Evolutionary conservation across 805 yeast genomes (phyloP).

Genomic region (Debaryomyces hansenii): DNA sequence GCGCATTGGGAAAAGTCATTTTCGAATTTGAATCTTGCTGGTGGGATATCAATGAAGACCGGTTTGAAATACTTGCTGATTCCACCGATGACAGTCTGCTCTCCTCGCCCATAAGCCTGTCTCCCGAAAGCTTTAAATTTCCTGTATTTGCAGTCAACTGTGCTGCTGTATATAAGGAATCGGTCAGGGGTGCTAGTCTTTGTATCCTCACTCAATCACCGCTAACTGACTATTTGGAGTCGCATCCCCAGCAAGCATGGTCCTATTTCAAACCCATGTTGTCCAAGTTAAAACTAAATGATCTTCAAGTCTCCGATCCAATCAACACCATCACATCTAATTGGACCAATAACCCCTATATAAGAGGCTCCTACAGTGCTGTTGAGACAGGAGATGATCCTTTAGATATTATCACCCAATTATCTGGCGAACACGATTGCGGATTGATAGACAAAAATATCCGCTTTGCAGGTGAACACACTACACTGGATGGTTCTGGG

Average conservation of each 20-base stretch:
- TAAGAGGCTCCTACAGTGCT: constrained; percentile 82
- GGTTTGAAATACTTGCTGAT: constrained; percentile 34
- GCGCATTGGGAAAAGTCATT: constrained; percentile 43
- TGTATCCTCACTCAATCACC: constrained; percentile 73
- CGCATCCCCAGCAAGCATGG: constrained; percentile 55
- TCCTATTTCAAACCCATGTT: constrained; percentile 56
- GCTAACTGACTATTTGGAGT: constrained; percentile 60
- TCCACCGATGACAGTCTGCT: not conserved
- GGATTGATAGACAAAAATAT: constrained; percentile 46
- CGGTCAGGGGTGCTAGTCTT: constrained; percentile 49
- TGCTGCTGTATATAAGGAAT: constrained; percentile 36
- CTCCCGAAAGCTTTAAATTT: constrained; percentile 51
- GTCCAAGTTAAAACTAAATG: constrained; percentile 20
- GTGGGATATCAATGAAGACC: constrained; percentile 45
- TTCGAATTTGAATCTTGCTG: constrained; percentile 41
- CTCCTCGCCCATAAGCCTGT: constrained; percentile 3
- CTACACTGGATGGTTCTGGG: constrained; percentile 83
- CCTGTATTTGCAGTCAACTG: constrained; percentile 66
- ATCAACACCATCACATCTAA: constrained; percentile 48
- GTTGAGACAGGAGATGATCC: constrained; percentile 71
- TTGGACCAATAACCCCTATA: constrained; percentile 81
- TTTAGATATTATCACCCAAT: constrained; percentile 56
- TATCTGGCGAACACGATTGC: constrained; percentile 43
- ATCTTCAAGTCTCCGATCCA: constrained; percentile 18
- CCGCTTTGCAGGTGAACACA: constrained; percentile 91